These are phyloP conservation scores for Saccharomyces eubayanus DNA, from an alignment of 805 yeast genomes.

Conservation along the genomic window DNA sequence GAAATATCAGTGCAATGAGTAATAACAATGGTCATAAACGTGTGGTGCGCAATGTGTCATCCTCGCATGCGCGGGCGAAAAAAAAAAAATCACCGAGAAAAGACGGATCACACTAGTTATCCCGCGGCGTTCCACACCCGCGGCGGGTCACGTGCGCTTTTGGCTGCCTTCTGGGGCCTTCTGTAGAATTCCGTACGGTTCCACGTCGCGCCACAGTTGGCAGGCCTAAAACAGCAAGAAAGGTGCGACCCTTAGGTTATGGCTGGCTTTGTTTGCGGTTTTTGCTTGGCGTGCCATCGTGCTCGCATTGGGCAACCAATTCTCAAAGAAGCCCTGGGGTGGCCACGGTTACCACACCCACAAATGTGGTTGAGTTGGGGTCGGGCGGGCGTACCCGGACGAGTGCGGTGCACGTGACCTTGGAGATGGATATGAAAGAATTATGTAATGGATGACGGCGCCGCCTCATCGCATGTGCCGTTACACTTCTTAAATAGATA, in stretches of 20 bases:
- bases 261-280: background rate
- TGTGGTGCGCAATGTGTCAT: background rate
- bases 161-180: background rate
- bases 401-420: background rate
- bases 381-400: background rate
- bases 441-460: background rate
- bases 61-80: background rate
- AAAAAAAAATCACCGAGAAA: background rate
- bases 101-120: background rate
- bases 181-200: background rate
- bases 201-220: background rate
- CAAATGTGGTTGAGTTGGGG: background rate
- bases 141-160: background rate
- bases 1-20: background rate
- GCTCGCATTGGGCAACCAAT: background rate
- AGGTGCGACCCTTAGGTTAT: background rate
- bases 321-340: background rate
- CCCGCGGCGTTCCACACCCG: background rate
- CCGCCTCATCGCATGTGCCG: slow-evolving; percentile 8
- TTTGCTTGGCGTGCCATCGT: background rate
- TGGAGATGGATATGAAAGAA: no score
- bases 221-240: background rate
- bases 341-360: background rate
- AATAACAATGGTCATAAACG: background rate
- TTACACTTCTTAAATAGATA: slow-evolving; percentile 1